Evolutionary conservation across 192 early-diverging fungal species (phyloP), one percentile per base, ranked within the genome.

Genomic region (Spinellus fusiger): DNA sequence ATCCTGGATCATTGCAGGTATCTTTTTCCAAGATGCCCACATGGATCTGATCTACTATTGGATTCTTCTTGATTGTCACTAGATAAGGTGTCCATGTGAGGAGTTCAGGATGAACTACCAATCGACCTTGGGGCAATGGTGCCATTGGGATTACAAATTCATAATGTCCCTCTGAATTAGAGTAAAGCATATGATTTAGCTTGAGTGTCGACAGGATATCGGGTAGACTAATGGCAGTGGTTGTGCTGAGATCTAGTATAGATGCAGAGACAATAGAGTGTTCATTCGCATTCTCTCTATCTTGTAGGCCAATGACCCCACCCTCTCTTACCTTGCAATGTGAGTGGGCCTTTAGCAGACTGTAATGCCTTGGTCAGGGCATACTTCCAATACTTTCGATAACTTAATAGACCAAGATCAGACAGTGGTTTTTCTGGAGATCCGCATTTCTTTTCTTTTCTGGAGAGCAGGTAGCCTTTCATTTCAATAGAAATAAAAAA

Each of bases 341-440:
- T n/a, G 3, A 44, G 15, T 44, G 13, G 4, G 13, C 18, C 18
- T 12, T 44, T 44, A n/a, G 3, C 40, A 5, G 13, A 2, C 18
- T 44, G 40, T 12, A 44, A 10, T 3, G 10, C 40, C 10, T 44
- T 12, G 18, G 18, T 12, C 13, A 44, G 40, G 13, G 3, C 18
- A 18, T 44, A 44, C 15, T 12, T 79, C 94, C 94, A 97, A 71
- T 92, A 97, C 22, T 81, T 89, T 49, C 81, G 77, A 69, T 97
- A 97, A 20, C 90, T 89, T 18, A 87, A 73, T 53, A 93, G 70
- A 0, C 94, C 94, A 25, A 95, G 77, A 56, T 94, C 91, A 18
- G 93, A 95, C 25, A 97, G 65, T 0, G 94, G 94, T 61, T 89
- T 87, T 59, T 97, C 94, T 13, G 94, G 94, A 5, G 91, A 89